A percentile compares a stretch with the other conserved stretches of the same genome.
Conservation (phyloP, 768 basidiomycete genomes). For the Lactarius vividus region DNA sequence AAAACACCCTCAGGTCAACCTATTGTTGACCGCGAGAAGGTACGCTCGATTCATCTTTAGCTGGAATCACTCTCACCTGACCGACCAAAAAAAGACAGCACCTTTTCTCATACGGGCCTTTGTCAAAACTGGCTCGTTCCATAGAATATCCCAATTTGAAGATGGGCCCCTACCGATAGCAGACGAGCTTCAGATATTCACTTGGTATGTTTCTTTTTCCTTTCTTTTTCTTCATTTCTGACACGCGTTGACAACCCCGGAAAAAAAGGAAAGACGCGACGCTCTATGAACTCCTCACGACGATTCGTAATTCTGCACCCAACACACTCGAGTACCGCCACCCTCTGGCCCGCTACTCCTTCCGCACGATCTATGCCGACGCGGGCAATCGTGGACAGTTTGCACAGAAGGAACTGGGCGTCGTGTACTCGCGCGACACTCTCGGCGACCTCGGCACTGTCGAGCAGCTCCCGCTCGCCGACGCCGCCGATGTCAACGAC, state of each 20-base stretch:
- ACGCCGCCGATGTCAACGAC: constrained; percentile 30
- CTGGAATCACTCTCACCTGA: neutral
- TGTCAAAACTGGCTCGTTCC: constrained; percentile 77
- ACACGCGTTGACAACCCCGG: neutral
- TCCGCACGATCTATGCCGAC: constrained; percentile 78
- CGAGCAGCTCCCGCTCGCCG: constrained; percentile 52
- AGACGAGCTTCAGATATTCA: constrained; percentile 81
- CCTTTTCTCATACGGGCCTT: constrained; percentile 83
- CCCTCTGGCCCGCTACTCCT: constrained; percentile 77
- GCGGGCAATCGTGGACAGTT: constrained; percentile 67
- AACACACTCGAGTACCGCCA: constrained; percentile 70
- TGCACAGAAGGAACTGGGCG: constrained; percentile 74
- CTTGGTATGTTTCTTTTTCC: constrained; percentile 51
- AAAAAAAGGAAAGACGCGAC: constrained; percentile 74
- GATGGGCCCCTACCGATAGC: constrained; percentile 72
- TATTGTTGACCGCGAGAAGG: constrained; percentile 58
- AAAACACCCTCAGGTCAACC: constrained; percentile 46
- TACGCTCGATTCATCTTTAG: constrained; percentile 24
- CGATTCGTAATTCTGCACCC: constrained; percentile 69
- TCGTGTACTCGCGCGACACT: constrained; percentile 81
- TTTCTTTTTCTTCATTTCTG: neutral
- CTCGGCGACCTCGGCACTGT: constrained; percentile 74
- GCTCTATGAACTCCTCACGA: constrained; percentile 72
- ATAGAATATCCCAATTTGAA: constrained; percentile 70
- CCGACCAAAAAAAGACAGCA: constrained; percentile 49